Evolutionary conservation across 2,329 filamentous ascomycete species (phyloP), one percentile per base, ranked within the genome.

Genomic region (Colletotrichum sp.): DNA sequence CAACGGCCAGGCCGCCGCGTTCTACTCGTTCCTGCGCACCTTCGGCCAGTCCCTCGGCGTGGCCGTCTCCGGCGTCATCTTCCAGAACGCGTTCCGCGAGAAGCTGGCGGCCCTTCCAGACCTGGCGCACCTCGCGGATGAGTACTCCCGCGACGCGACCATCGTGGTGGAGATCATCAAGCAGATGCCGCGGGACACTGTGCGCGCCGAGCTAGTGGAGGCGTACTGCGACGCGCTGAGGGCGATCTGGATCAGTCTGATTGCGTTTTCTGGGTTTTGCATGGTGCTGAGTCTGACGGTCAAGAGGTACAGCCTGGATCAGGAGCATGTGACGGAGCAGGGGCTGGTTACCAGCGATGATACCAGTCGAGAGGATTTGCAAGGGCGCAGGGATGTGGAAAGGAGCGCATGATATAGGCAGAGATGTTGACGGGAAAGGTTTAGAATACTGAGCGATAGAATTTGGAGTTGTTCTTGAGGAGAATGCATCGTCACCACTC

Each of bases 31-130:
- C 85, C 88, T 92, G 79, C 89, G 92, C 16, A 88, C 90, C 2
- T 88, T 94, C 28, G 93, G 93, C 1, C 92, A 94, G 80, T 87
- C 90, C 0, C 83, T 94, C 12, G 93, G 93, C 28, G 91, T 94
- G 4, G 92, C 93, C 3, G 87, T 94, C 67, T 91, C 92, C 3
- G 93, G 93, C 5, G 92, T 93, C 36, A 88, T 94, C 69, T 94
- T 95, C 84, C 92, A 95, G 82, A 95, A 94, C 78, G 87, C 88
- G 72, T 90, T 93, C 83, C 85, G 84, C 70, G 83, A 83, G 60
- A 88, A 90, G 76, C 82, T 94, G 60, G 78, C 85, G 16, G 85
- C 82, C 3, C 88, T 88, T 61, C 85, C 89, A 0, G 82, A 84
- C 26, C 87, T 92, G 67, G 88, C 88, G 3, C 64, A 66, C 18